phyloP scores from a whole-genome alignment of 305 asterid species.

The Fraxinus sp. region DNA sequence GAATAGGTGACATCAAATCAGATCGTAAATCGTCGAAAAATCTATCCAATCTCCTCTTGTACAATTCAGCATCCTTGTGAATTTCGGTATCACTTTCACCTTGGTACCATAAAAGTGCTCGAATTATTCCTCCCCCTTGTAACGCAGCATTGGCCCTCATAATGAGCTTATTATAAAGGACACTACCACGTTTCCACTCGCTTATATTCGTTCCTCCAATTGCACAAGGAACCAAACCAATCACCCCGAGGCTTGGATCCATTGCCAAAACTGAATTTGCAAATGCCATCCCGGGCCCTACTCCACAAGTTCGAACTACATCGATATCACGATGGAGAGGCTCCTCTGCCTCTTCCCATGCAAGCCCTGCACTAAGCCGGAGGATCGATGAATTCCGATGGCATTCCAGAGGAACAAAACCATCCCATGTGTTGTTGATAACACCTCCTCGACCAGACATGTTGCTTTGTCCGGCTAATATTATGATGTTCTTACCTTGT shows the following conservation, averaged over 20 bases:
- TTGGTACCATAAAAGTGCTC: slow-evolving; percentile 65
- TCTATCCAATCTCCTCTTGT: slow-evolving; percentile 34
- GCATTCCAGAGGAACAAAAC: slow-evolving; percentile 42
- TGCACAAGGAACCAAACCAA: slow-evolving; percentile 72
- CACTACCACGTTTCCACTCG: slow-evolving; percentile 54
- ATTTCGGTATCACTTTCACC: slow-evolving; percentile 58
- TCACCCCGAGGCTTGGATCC: slow-evolving; percentile 34
- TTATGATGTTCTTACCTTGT: not conserved
- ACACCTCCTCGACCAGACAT: slow-evolving; percentile 1
- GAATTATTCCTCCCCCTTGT: slow-evolving; percentile 30
- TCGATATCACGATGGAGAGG: slow-evolving; percentile 67
- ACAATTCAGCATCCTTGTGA: slow-evolving; percentile 33
- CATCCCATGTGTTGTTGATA: slow-evolving; percentile 39
- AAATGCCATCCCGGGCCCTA: slow-evolving; percentile 65
- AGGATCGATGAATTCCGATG: slow-evolving; percentile 30
- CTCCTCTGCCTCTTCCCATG: slow-evolving; percentile 61
- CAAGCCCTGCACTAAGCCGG: slow-evolving; percentile 34
- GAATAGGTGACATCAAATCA: slow-evolving; percentile 31
- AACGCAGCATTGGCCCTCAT: slow-evolving; percentile 38
- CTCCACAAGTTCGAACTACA: slow-evolving; percentile 36
- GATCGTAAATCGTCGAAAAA: slow-evolving; percentile 36
- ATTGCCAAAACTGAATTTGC: slow-evolving; percentile 28
- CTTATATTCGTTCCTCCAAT: slow-evolving; percentile 59
- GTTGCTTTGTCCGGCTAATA: slow-evolving; percentile 1
- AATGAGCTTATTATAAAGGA: slow-evolving; percentile 36